Evolutionary conservation across 805 yeast species (phyloP).

Genomic region (Wickerhamiella sergipiensis): DNA sequence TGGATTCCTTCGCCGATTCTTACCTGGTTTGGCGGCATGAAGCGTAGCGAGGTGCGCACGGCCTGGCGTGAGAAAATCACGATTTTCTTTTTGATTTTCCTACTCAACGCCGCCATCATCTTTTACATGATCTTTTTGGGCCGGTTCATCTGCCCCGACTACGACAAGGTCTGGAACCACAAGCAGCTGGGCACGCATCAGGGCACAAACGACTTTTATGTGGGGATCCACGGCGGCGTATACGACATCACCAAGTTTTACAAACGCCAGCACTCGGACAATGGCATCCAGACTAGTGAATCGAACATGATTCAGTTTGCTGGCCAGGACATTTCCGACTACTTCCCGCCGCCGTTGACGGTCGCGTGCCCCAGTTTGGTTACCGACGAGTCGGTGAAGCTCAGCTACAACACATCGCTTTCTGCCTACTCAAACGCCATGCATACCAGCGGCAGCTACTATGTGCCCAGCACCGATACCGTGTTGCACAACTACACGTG

Average conservation of each 20-base stretch:
- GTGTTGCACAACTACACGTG: slow-evolving; percentile 25
- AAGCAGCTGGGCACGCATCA: slow-evolving; percentile 26
- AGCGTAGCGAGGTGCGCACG: slow-evolving; percentile 28
- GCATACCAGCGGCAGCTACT: slow-evolving; percentile 24
- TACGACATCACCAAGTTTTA: slow-evolving; percentile 30
- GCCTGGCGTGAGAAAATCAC: slow-evolving; percentile 32
- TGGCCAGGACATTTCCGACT: slow-evolving; percentile 27
- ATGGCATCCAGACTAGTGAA: slow-evolving; percentile 22
- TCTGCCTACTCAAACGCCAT: slow-evolving; percentile 19
- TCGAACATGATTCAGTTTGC: slow-evolving; percentile 27
- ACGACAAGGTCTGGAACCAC: slow-evolving; percentile 29
- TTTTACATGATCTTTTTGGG: slow-evolving; percentile 31
- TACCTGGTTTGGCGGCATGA: slow-evolving; percentile 26
- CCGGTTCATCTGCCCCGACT: slow-evolving; percentile 28
- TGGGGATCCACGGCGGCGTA: slow-evolving; percentile 28
- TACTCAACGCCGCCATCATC: slow-evolving; percentile 27
- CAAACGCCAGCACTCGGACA: slow-evolving; percentile 29
- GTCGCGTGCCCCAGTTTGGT: slow-evolving; percentile 29
- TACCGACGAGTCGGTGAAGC: slow-evolving; percentile 19
- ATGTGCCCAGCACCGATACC: slow-evolving; percentile 20
- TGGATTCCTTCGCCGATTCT: slow-evolving; percentile 30
- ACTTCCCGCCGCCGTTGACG: slow-evolving; percentile 30
- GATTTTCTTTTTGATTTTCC: slow-evolving; percentile 24
- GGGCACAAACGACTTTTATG: slow-evolving; percentile 26
- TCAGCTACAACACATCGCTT: slow-evolving; percentile 22